Evolutionary conservation across 1,284 basidiomycete genomes (phyloP).

Genomic region (Agaricales sp.): DNA sequence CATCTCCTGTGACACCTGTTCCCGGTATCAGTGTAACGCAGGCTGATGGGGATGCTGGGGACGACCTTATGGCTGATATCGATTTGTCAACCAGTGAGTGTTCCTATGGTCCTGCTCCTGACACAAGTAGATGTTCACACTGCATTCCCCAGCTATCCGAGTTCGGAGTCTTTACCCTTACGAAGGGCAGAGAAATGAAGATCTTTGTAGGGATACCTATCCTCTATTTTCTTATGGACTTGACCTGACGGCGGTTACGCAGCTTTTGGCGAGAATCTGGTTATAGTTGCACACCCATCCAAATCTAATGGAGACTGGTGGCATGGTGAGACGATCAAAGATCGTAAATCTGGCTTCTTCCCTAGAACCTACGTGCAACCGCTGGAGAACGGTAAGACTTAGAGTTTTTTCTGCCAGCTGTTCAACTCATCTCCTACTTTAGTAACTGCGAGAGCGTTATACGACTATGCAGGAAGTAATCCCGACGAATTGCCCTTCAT

Average conservation of each 20-base stretch:
- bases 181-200: slow-evolving; percentile 76
- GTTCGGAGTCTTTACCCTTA: slow-evolving; percentile 80
- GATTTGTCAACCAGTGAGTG: slow-evolving; percentile 57
- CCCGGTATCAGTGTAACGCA: slow-evolving; percentile 53
- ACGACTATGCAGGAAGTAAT: slow-evolving; percentile 61
- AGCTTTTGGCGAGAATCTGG: slow-evolving; percentile 79
- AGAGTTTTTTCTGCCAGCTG: slow-evolving; percentile 5
- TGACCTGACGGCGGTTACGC: slow-evolving; percentile 6
- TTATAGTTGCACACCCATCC: slow-evolving; percentile 77
- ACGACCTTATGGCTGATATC: slow-evolving; percentile 66
- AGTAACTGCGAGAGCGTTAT: slow-evolving; percentile 70
- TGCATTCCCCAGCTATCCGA: slow-evolving; percentile 58
- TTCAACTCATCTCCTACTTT: slow-evolving; percentile 11
- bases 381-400: slow-evolving; percentile 50
- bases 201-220: slow-evolving; percentile 53
- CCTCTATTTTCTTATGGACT: slow-evolving; percentile 2
- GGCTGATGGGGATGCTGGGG: slow-evolving; percentile 21
- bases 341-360: slow-evolving; percentile 78
- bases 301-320: slow-evolving; percentile 88
- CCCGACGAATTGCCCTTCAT: slow-evolving; percentile 75
- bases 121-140: slow-evolving; percentile 3
- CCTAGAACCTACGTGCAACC: slow-evolving; percentile 83
- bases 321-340: slow-evolving; percentile 71
- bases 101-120: slow-evolving; percentile 7
- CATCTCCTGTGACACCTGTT: slow-evolving; percentile 18